Conservation (phyloP, 73 alveolate species). For the Blepharisma japonicum region DNA sequence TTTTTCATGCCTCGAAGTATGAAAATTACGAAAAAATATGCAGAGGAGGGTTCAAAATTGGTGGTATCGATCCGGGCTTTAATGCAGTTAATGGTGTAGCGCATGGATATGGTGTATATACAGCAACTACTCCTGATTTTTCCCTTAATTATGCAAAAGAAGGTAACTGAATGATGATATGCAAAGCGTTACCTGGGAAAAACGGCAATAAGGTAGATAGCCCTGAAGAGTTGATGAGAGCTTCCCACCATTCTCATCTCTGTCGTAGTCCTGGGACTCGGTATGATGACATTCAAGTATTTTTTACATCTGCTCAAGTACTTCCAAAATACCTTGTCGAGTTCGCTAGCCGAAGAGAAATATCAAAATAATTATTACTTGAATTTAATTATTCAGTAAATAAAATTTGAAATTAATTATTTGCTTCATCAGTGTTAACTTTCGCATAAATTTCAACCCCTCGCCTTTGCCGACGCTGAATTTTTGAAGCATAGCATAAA, state of each 20-base stretch:
- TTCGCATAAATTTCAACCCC: no score
- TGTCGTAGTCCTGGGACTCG: neutral
- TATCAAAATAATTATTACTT: no score
- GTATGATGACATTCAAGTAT: neutral
- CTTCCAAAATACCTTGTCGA: slow-evolving; percentile 6
- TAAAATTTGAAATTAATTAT: no score
- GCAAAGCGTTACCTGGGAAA: neutral
- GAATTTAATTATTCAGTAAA: no score
- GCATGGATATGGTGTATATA: slow-evolving; percentile 18
- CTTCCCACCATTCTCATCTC: neutral
- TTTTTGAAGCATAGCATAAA: no score
- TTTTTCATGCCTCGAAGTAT: slow-evolving; percentile 17
- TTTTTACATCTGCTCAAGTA: neutral
- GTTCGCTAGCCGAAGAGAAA: no score
- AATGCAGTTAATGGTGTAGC: neutral
- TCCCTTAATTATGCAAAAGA: slow-evolving; percentile 3
- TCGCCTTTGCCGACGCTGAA: no score
- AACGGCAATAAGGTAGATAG: neutral
- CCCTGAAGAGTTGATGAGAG: neutral
- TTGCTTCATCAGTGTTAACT: no score
- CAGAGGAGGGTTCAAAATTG: slow-evolving; percentile 22
- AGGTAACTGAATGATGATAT: neutral
- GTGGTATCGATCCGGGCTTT: slow-evolving; percentile 7
- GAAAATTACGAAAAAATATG: neutral
- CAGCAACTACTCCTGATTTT: slow-evolving; percentile 8